phyloP scores from a whole-genome alignment of 2,329 filamentous ascomycete species.

The Alternaria viburni region DNA sequence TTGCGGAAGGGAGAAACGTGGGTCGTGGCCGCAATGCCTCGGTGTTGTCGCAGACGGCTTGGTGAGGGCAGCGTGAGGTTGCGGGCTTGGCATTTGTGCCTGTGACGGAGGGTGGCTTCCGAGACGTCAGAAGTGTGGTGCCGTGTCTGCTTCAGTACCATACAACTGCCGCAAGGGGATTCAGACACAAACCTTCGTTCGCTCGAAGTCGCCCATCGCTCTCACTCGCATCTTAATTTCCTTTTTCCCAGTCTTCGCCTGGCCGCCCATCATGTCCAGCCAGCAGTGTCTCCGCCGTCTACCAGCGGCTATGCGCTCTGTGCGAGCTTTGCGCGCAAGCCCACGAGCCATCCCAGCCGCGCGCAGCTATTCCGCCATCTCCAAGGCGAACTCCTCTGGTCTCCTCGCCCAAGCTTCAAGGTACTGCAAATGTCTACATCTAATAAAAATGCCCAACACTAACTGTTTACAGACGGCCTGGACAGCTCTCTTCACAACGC shows the following conservation, averaged over 20 bases:
- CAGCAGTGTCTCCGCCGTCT: conserved; percentile 49
- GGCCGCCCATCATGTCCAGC: conserved; percentile 39
- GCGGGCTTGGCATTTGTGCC: conserved; percentile 32
- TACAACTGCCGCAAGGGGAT: conserved; percentile 38
- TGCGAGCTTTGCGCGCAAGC: conserved; percentile 38
- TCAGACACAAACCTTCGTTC: background rate
- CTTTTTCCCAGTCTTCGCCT: conserved; percentile 14
- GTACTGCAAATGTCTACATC: conserved; percentile 12
- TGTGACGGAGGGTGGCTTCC: conserved; percentile 32
- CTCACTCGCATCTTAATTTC: conserved; percentile 8
- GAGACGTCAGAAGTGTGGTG: conserved; percentile 36
- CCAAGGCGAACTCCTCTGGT: conserved; percentile 41
- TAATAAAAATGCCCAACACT: conserved; percentile 7
- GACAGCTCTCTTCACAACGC: conserved; percentile 33
- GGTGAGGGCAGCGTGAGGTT: conserved; percentile 31
- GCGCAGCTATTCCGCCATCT: conserved; percentile 45
- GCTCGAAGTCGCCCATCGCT: conserved; percentile 14
- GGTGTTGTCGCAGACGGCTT: conserved; percentile 21
- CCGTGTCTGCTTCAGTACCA: conserved; percentile 19
- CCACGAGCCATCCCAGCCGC: conserved; percentile 34
- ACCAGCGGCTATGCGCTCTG: conserved; percentile 36
- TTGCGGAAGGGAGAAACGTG: conserved; percentile 15
- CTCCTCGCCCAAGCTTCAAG: conserved; percentile 40
- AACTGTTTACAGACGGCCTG: conserved; percentile 35
- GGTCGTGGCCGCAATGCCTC: conserved; percentile 39